Evolutionary conservation across 2,329 filamentous ascomycete species (phyloP), one percentile per base, ranked within the genome.

Genomic region (Colletotrichum eleusines): DNA sequence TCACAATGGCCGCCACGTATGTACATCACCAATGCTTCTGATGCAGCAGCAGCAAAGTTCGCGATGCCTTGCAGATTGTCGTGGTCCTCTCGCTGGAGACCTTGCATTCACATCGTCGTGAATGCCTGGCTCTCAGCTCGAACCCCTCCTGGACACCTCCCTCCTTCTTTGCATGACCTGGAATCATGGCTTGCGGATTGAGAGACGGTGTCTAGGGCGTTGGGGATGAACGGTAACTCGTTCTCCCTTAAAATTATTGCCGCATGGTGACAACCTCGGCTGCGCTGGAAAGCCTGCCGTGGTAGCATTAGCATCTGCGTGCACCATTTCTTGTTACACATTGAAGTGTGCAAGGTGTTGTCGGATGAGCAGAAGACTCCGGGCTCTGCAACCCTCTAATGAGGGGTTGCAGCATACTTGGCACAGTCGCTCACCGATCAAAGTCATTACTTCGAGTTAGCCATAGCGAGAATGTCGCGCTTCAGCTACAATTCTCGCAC

Each of bases 401-500:
- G 18, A 2, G 33, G 62, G 77, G 8, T 75, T 74, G 33, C 66
- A 61, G 72, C 68, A 60, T 72, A 59, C 51, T 11, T 51, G 57
- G 62, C 63, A 7, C 42, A 9, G 42, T 38, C 53, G 83, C 89
- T 94, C 92, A 94, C 90, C 85, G 90, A 94, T 92, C 76, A 95
- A 95, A 94, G 86, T 73, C 74, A 92, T 90, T 78, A 84, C 83
- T 84, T 93, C 92, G 93, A 95, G 93, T 95, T 86, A 90, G 89
- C 89, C 91, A 92, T 89, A 89, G 90, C 87, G 91, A 95, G 93
- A 96, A 96, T 95, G 93, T 91, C 90, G 93, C 93, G 85, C 87
- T 91, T 86, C 88, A 91, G 92, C 92, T 91, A 92, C 94, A 97
- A 85, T 97, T 97, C 94, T 94, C 90, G 88, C 90, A 90, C 90